Conservation (phyloP, 352 stramenopile genomes). For the Phytophthora sp. region DNA sequence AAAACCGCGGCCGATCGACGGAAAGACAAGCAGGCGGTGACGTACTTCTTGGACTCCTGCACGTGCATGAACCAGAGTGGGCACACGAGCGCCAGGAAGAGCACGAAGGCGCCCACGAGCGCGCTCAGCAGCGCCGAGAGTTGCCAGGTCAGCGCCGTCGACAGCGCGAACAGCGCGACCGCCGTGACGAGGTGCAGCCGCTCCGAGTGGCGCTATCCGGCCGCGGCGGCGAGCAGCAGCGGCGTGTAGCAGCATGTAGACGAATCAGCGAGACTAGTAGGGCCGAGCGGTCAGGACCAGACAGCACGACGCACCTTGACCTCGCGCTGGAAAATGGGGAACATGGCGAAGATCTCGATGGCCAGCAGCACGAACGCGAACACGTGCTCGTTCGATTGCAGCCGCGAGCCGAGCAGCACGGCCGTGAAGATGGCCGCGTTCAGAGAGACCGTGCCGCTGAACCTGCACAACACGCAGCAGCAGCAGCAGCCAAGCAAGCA, state of each 20-base stretch:
- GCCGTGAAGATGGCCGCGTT: slow-evolving; percentile 94
- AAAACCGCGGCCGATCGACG: slow-evolving; percentile 1
- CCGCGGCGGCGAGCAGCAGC: no score
- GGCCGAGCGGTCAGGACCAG: background rate
- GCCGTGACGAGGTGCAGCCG: slow-evolving; percentile 69
- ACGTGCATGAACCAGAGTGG: slow-evolving; percentile 92
- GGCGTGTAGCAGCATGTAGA: background rate
- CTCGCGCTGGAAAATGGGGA: slow-evolving; percentile 86
- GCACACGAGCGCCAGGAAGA: slow-evolving; percentile 87
- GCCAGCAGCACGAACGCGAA: slow-evolving; percentile 92
- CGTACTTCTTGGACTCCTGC: slow-evolving; percentile 92
- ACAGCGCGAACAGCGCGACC: slow-evolving; percentile 71
- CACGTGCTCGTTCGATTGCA: slow-evolving; percentile 92
- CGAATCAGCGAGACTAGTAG: slow-evolving; percentile 1
- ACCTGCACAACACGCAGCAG: slow-evolving; percentile 40
- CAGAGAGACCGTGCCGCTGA: slow-evolving; percentile 90
- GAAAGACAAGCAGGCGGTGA: slow-evolving; percentile 23
- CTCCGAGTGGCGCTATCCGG: slow-evolving; percentile 75
- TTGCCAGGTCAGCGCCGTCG: slow-evolving; percentile 77
- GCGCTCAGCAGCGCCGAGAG: slow-evolving; percentile 70
- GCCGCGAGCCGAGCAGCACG: slow-evolving; percentile 89
- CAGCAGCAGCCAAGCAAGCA: slow-evolving; percentile 2
- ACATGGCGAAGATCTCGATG: slow-evolving; percentile 92
- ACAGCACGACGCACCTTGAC: slow-evolving; percentile 63
- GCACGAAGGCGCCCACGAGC: slow-evolving; percentile 63